These are phyloP conservation scores for Talaromyces albobiverticillius DNA, from an alignment of 2,329 filamentous ascomycete species.

Conservation along the genomic window DNA sequence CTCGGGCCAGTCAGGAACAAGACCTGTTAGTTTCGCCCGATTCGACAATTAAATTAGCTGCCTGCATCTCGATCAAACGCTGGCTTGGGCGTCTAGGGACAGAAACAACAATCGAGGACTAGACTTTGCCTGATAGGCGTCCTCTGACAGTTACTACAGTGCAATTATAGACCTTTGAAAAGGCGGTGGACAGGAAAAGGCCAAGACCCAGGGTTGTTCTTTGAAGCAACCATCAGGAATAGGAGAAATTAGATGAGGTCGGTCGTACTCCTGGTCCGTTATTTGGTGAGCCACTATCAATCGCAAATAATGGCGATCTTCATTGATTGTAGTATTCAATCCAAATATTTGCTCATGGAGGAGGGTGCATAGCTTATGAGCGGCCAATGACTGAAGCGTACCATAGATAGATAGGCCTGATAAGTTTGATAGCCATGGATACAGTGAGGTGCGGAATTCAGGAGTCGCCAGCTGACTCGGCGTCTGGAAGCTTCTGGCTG, in stretches of 20 bases:
- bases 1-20: neutral
- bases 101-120: neutral
- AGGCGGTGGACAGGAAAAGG: neutral
- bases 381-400: neutral
- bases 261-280: too few species aligned
- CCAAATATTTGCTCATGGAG: neutral
- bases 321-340: neutral
- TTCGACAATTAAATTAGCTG: neutral
- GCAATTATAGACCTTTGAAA: neutral
- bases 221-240: too few species aligned
- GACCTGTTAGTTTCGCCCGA: neutral
- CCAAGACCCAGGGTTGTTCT: too few species aligned
- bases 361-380: neutral
- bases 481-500: constrained; percentile 10
- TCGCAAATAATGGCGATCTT: too few species aligned
- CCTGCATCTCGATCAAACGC: neutral
- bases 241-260: neutral
- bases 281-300: too few species aligned
- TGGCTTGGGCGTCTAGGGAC: neutral
- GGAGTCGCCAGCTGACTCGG: constrained; percentile 2
- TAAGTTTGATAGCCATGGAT: neutral
- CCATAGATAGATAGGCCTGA: neutral
- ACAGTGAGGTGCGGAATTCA: neutral
- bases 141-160: neutral
- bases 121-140: too few species aligned